Base-by-base conservation (phyloP, 2,329 filamentous ascomycete species). In the Trematosphaeria pertusa region DNA sequence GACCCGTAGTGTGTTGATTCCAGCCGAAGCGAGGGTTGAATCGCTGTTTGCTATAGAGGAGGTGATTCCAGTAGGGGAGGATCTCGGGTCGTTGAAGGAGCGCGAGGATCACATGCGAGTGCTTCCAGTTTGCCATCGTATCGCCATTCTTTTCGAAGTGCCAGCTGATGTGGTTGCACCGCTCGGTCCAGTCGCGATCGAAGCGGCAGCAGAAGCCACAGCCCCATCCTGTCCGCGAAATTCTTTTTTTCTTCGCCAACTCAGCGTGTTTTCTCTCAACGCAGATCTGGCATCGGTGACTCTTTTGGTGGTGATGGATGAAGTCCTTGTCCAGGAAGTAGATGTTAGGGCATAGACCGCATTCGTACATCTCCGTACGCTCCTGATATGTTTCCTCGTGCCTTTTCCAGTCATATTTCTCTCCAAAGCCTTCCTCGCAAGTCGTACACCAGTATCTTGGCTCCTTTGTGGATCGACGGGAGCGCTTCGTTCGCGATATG, bases 311-410 rank as follows among this genome's bases (percentile, higher is more conserved):
- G 50, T 86, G 83, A 56, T 84, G 80, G 53, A 84, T 82, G 62
- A 87, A 86, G 8, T 83, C 84, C 59, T 86, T 86, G 48, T 83
- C 81, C 4, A 83, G 80, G 78, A 82, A 86, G 64, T 86, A 86
- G 54, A 81, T 80, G 51, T 83, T 80, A 56, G 83, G 82, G 69
- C 85, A 87, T 48, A 83, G 79, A 5, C 82, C 81, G 57, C 84
- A 87, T 4, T 80, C 80, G 54, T 85, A 86, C 62, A 84, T 84
- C 52, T 83, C 82, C 69, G 78, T 82, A 18, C 84, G 80, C 70
- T 87, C 84, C 69, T 87, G 84, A 57, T 85, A 86, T 56, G 85
- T 82, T 58, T 86, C 83, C 61, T 87, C 83, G 64, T 87, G 85
- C 5, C 82, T 76, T 65, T 85, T 86, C 85, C 84, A 87, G 66